Evolutionary conservation across 176 grass and related monocot genomes (phyloP).

Genomic region (Phoenix dactylifera): DNA sequence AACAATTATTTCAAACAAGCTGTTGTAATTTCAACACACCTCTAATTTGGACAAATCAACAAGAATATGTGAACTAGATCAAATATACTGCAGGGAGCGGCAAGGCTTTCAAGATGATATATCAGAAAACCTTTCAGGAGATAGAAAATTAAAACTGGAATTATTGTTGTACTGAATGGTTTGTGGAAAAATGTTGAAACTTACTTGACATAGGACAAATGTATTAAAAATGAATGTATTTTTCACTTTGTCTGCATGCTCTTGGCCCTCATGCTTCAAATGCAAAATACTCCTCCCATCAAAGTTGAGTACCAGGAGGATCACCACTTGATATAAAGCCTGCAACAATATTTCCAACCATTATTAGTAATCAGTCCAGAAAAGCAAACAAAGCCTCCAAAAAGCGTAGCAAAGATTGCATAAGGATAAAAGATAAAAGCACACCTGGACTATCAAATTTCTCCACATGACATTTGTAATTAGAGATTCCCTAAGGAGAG

Average conservation of each 20-base stretch:
- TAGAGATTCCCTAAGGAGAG: constrained; percentile 61
- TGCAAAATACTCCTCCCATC: constrained; percentile 52
- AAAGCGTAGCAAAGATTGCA: no score
- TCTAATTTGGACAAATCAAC: no score
- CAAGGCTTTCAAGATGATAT: no score
- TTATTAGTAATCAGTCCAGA: no score
- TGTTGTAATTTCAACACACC: no score
- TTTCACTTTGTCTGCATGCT: constrained; percentile 73
- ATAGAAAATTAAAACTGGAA: no score
- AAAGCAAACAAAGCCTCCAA: no score
- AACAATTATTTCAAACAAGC: no score
- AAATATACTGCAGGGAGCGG: no score
- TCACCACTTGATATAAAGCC: constrained; percentile 68
- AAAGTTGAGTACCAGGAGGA: constrained; percentile 83
- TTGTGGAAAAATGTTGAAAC: constrained; percentile 14
- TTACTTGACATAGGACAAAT: constrained; percentile 91
- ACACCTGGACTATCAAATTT: constrained; percentile 87
- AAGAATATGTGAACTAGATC: no score
- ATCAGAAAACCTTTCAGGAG: no score
- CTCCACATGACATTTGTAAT: constrained; percentile 99
- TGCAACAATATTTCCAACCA: constrained; percentile 16
- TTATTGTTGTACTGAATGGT: no score
- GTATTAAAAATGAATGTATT: constrained; percentile 97
- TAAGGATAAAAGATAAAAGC: constrained; percentile 1
- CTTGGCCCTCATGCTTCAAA: constrained; percentile 43